Evolutionary conservation across 495 filamentous ascomycete species (phyloP).

Genomic region (Ramalina intermedia): DNA sequence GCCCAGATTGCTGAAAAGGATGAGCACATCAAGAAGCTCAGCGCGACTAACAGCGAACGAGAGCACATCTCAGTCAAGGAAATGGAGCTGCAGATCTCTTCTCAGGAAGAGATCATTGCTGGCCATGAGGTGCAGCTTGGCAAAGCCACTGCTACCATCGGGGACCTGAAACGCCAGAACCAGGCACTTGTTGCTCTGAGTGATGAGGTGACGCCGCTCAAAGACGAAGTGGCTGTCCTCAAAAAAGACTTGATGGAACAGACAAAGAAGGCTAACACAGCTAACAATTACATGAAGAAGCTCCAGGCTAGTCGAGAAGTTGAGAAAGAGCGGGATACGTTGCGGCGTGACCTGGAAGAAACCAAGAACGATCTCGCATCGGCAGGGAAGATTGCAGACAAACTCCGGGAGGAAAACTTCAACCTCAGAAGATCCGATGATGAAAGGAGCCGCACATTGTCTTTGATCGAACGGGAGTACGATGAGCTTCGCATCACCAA

Average conservation of each 20-base stretch:
- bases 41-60: slow-evolving; percentile 16
- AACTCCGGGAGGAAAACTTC: slow-evolving; percentile 14
- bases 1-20: slow-evolving; percentile 32
- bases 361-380: slow-evolving; percentile 33
- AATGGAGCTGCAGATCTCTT: slow-evolving; percentile 29
- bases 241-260: slow-evolving; percentile 60
- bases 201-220: slow-evolving; percentile 39
- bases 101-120: slow-evolving; percentile 43
- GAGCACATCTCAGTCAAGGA: slow-evolving; percentile 20
- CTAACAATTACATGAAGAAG: slow-evolving; percentile 62
- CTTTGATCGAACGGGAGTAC: slow-evolving; percentile 46
- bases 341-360: slow-evolving; percentile 46
- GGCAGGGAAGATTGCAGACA: slow-evolving; percentile 30
- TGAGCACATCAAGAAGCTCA: slow-evolving; percentile 30
- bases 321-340: slow-evolving; percentile 53
- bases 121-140: slow-evolving; percentile 42
- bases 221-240: slow-evolving; percentile 55
- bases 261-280: slow-evolving; percentile 62
- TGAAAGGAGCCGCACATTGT: slow-evolving; percentile 41
- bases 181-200: slow-evolving; percentile 14
- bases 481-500: slow-evolving; percentile 43
- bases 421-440: slow-evolving; percentile 36
- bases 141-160: slow-evolving; percentile 21
- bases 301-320: slow-evolving; percentile 55
- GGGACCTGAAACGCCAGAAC: slow-evolving; percentile 14